Evolutionary conservation across 208 protist species (phyloP).

Genomic region (Leishmania lainsoni): DNA sequence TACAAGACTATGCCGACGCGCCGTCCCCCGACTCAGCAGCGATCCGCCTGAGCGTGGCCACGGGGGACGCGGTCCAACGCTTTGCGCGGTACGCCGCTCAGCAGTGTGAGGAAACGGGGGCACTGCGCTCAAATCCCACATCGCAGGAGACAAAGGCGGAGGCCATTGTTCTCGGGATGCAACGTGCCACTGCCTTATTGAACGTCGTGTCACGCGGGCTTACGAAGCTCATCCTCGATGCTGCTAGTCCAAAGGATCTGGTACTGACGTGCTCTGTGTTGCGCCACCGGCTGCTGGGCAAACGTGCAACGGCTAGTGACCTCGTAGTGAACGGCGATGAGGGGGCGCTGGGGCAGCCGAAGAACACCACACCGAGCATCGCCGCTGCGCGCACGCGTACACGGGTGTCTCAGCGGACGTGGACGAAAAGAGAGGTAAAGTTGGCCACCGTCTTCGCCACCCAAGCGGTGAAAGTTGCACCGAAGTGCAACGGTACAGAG

Average conservation of each 20-base stretch:
- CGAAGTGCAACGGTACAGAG: conserved; percentile 30
- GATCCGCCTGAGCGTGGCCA: conserved; percentile 7
- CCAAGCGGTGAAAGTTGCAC: conserved; percentile 8
- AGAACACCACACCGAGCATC: background rate
- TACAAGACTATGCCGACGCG: background rate
- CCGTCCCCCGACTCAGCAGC: background rate
- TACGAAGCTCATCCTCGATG: conserved; percentile 1
- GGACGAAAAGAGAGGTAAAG: conserved; percentile 10
- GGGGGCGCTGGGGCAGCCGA: background rate
- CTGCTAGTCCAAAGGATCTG: conserved; percentile 17
- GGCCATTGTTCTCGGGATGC: background rate
- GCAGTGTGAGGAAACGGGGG: background rate
- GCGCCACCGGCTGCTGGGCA: conserved; percentile 14
- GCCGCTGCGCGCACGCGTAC: background rate
- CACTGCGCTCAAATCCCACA: background rate
- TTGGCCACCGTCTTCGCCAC: conserved; percentile 25
- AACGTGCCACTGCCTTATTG: conserved; percentile 7
- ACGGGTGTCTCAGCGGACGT: background rate
- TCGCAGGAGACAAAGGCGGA: background rate
- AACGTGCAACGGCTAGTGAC: background rate
- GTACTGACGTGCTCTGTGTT: conserved; percentile 21
- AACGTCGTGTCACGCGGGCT: background rate
- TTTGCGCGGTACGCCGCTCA: conserved; percentile 6
- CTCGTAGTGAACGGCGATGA: background rate
- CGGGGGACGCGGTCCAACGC: conserved; percentile 6